A percentile compares a stretch with the other conserved stretches of the same genome.
These are phyloP conservation scores for Rhynchospora tenuis DNA, from an alignment of 176 grass and related monocot species.

Conservation along the genomic window DNA sequence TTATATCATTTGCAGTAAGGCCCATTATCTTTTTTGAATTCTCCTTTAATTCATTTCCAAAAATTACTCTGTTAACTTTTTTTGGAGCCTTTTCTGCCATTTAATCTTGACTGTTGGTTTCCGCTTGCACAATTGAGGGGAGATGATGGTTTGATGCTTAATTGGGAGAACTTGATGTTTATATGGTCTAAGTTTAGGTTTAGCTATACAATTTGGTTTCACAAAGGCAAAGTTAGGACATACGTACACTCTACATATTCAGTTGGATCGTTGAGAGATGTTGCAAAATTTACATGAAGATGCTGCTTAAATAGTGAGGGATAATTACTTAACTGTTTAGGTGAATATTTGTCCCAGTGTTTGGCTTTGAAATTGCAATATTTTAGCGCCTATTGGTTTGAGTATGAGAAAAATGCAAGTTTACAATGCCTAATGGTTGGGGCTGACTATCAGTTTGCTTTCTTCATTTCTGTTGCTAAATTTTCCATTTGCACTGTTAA, in stretches of 20 bases:
- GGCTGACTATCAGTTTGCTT: neutral
- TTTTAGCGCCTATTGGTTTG: neutral
- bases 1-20: conserved; percentile 93
- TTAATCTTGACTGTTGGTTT: neutral
- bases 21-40: neutral
- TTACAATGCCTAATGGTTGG: neutral
- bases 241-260: neutral
- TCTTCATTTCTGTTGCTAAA: neutral
- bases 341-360: neutral
- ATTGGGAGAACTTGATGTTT: too few species aligned
- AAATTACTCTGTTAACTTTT: neutral
- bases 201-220: neutral
- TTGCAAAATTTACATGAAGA: neutral
- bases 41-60: neutral
- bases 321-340: neutral
- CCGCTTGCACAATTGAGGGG: neutral
- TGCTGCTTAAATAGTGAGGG: neutral
- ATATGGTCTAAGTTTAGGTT: neutral
- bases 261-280: neutral
- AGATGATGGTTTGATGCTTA: neutral
- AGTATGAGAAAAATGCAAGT: neutral
- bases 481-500: neutral
- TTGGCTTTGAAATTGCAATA: neutral
- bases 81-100: neutral
- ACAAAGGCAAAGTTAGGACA: neutral